Conservation (phyloP, 345 rosid genomes). For the Heritiera littoralis region DNA sequence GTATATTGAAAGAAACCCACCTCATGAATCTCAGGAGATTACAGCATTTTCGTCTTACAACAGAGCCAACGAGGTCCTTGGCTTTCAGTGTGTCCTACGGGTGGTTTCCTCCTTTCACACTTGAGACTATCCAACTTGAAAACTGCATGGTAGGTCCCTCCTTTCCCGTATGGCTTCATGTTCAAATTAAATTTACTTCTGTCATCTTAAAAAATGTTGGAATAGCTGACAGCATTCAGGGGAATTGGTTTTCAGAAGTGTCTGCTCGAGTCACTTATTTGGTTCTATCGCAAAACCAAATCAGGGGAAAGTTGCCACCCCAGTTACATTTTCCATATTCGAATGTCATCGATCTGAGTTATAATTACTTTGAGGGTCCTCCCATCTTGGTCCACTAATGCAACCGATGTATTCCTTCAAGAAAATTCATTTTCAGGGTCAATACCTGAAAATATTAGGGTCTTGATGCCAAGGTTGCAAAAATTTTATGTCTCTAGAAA, state of each 20-base stretch:
- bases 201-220: conserved; percentile 46
- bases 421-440: conserved; percentile 53
- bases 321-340: conserved; percentile 38
- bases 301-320: conserved; percentile 43
- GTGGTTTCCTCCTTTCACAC: conserved; percentile 65
- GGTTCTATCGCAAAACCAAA: conserved; percentile 46
- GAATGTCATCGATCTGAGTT: conserved; percentile 42
- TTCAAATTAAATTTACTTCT: conserved; percentile 46
- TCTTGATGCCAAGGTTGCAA: conserved; percentile 47
- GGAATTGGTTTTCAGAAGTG: conserved; percentile 36
- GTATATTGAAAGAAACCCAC: conserved; percentile 46
- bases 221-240: conserved; percentile 48
- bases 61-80: conserved; percentile 41
- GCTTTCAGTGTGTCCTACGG: conserved; percentile 40
- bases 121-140: conserved; percentile 43
- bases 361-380: conserved; percentile 49
- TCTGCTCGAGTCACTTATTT: conserved; percentile 40
- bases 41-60: conserved; percentile 38
- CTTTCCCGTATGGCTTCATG: conserved; percentile 64
- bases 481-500: conserved; percentile 42
- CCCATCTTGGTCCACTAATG: conserved; percentile 54
- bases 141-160: conserved; percentile 55
- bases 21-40: conserved; percentile 41
- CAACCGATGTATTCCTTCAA: conserved; percentile 39
- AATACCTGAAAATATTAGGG: conserved; percentile 38